Evolutionary conservation across 2,329 filamentous ascomycete genomes (phyloP).

Genomic region (Hymenoscyphus occultus): DNA sequence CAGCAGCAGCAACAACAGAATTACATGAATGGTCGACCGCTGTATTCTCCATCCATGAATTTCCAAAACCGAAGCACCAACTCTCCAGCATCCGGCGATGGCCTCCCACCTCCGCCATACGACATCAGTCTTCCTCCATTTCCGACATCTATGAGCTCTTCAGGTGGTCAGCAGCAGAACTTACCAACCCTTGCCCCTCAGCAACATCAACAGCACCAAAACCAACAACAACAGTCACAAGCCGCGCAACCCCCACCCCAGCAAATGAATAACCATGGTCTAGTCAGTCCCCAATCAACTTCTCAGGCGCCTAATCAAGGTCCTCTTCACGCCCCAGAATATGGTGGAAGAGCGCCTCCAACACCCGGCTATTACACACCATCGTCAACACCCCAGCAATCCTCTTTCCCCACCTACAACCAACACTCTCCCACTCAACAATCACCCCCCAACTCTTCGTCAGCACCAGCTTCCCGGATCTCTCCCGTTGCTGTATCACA

Average conservation of each 20-base stretch:
- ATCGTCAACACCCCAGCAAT: constrained; percentile 47
- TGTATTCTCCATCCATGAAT: constrained; percentile 56
- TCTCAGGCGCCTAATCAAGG: constrained; percentile 51
- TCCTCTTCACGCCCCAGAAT: constrained; percentile 59
- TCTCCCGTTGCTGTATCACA: constrained; percentile 46
- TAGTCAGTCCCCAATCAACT: constrained; percentile 47
- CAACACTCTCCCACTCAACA: constrained; percentile 51
- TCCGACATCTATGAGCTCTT: constrained; percentile 54
- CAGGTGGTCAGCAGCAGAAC: constrained; percentile 35
- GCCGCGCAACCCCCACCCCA: constrained; percentile 35
- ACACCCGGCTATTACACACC: constrained; percentile 58
- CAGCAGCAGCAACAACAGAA: constrained; percentile 37
- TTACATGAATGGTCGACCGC: constrained; percentile 40
- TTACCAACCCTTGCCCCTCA: constrained; percentile 40
- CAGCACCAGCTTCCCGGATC: constrained; percentile 41
- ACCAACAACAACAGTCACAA: constrained; percentile 38
- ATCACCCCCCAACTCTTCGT: constrained; percentile 40
- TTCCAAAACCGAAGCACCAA: constrained; percentile 52
- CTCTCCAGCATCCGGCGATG: constrained; percentile 60
- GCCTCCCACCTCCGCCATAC: constrained; percentile 64
- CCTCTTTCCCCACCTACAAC: constrained; percentile 45
- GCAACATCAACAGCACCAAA: constrained; percentile 35
- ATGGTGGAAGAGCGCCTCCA: constrained; percentile 51
- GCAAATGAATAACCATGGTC: constrained; percentile 42
- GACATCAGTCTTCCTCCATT: constrained; percentile 64